These are phyloP conservation scores for Alternaria postmessia DNA, from an alignment of 2,329 filamentous ascomycete genomes.

Conservation along the genomic window DNA sequence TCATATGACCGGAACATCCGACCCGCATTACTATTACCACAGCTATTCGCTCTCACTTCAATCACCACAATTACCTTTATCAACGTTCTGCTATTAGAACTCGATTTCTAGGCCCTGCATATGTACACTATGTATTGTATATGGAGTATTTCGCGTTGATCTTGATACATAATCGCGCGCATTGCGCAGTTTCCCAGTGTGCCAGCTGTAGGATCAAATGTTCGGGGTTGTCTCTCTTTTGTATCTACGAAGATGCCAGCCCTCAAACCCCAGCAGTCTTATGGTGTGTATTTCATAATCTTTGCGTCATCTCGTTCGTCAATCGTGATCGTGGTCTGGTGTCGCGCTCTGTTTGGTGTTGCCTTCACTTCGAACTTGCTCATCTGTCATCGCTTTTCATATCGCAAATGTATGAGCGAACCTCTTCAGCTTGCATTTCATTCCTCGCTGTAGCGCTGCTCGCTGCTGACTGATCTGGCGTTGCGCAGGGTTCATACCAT, in stretches of 20 bases:
- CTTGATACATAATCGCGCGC: not conserved
- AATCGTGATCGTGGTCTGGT: not conserved
- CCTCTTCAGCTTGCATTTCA: conserved; percentile 41
- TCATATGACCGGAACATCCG: conserved; percentile 14
- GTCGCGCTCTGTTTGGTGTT: not conserved
- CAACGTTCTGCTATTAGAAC: not conserved
- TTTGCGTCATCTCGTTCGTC: not conserved
- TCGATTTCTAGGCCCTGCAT: not conserved
- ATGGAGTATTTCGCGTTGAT: not conserved
- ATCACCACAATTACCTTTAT: not conserved
- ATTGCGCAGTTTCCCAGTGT: not conserved
- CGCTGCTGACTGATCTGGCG: conserved; percentile 38
- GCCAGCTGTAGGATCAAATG: not conserved
- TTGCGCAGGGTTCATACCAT: conserved; percentile 41
- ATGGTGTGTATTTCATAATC: not conserved
- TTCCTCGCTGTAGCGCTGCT: conserved; percentile 28
- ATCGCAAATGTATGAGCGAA: conserved; percentile 34
- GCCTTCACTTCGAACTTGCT: not conserved
- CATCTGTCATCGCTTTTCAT: conserved; percentile 14
- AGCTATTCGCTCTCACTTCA: not conserved
- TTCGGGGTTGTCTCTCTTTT: not conserved
- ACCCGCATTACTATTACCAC: conserved; percentile 1
- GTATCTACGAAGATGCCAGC: conserved; percentile 3
- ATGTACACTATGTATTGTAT: not conserved
- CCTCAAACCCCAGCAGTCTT: not conserved